phyloP scores from a whole-genome alignment of 805 yeast species.

The Saccharomycopsis fodiens region DNA sequence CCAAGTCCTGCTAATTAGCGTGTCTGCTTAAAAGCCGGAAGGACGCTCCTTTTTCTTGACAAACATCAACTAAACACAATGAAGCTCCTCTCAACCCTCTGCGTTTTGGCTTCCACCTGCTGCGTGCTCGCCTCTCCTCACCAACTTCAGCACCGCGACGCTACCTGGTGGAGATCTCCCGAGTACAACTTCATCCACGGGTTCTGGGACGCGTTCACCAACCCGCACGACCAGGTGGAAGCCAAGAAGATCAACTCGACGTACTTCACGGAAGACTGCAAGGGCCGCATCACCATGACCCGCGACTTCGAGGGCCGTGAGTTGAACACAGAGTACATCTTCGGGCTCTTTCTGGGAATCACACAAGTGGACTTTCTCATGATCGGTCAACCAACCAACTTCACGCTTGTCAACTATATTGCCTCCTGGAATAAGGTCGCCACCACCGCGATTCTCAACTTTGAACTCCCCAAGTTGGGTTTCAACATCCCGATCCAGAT shows the following conservation, averaged over 20 bases:
- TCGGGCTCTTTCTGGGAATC: conserved; percentile 22
- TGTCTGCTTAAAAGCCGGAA: no score
- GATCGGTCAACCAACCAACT: conserved; percentile 20
- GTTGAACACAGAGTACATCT: conserved; percentile 24
- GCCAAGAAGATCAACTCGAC: conserved; percentile 23
- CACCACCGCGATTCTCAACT: conserved; percentile 17
- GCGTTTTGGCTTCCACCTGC: no score
- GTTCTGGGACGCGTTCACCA: conserved; percentile 25
- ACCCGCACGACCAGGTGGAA: conserved; percentile 20
- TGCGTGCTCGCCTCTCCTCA: no score
- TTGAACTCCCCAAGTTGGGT: conserved; percentile 18
- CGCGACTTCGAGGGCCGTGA: conserved; percentile 23
- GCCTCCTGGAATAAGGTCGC: conserved; percentile 19
- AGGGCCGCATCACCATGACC: conserved; percentile 23
- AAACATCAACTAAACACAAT: no score
- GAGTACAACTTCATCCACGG: conserved; percentile 5
- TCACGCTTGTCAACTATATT: conserved; percentile 18
- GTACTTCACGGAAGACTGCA: conserved; percentile 21
- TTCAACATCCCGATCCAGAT: conserved; percentile 21
- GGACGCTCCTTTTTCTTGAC: no score
- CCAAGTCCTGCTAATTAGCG: no score
- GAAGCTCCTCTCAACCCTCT: no score
- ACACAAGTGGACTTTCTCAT: conserved; percentile 15
- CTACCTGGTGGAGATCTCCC: no score
- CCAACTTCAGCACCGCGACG: no score